Base-by-base conservation (phyloP, 139 green algal genomes). In the Chlorella sp. region DNA sequence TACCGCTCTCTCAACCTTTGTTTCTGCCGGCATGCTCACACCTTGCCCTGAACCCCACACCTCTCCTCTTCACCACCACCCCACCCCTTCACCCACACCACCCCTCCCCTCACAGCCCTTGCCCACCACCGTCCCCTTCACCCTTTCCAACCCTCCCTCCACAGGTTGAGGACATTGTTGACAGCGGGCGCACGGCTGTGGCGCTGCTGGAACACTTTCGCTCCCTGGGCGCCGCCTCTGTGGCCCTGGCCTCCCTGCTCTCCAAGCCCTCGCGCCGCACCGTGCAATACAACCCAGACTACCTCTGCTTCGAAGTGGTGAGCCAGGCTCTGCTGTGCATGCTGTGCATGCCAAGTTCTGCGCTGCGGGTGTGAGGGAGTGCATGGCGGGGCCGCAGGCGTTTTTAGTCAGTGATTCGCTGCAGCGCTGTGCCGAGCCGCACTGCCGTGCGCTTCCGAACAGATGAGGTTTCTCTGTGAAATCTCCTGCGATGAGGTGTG, bases 141-240 rank as follows among this genome's bases (percentile, higher is more conserved):
- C 18, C 60, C 14, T 68, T 68, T 68, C 15, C 60, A 68, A 32
- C 64, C 22, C 11, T 75, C 3, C 77, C 21, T 16, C 16, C 71
- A 0, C 86, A 97, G 94, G 96, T 98, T 12, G 97, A 99, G 89
- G 97, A 99, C 90, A 99, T 99, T 64, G 92, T 99, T n/a, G 97
- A 99, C 91, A 98, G 92, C 4, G 97, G 95, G 2, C 60, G 86
- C 48, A 97, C 96, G 0, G 80, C 93, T n/a, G 48, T 53, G 0
- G 48, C 71, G 26, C 87, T 97, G 34, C 61, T 86, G 14, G 68
- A 48, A 30, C 37, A 88, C 82, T 90, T 96, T 28, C 64, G 21
- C 64, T 28, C 64, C 2, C 60, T 73, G 60, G 93, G 92, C 11
- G 95, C 94, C 22, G 88, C 89, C 3, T 94, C 83, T 2, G 94